Base-by-base conservation (phyloP, 2,329 filamentous ascomycete species). In the Cladosporium sp. region DNA sequence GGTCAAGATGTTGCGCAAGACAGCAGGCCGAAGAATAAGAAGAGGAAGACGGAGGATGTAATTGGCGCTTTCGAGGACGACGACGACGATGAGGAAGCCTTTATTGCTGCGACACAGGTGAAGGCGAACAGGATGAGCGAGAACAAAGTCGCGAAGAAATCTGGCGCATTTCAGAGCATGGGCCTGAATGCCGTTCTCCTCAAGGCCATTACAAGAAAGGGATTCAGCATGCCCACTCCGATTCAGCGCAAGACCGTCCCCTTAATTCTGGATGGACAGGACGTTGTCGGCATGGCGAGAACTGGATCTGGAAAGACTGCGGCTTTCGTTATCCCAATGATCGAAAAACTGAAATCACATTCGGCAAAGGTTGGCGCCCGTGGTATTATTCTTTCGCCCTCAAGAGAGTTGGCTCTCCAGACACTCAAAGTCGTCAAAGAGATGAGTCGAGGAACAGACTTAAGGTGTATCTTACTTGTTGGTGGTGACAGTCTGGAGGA, bases 241-340 rank as follows among this genome's bases (percentile, higher is more conserved):
- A 98, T 98, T 69, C 93, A 98, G 73, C 83, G 93, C 59, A 97
- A 97, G 71, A 88, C 93, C 2, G 95, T 98, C 41, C 94, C 93
- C 3, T 76, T 97, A 49, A 83, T 98, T 49, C 76, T 97, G 59
- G 87, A 94, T 54, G 82, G 86, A 48, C 88, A 90, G 70, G 93
- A 98, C 77, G 88, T 97, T n/a, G 92, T 98, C 19, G 94, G 91
- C 58, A 98, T 98, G 93, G 93, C 93, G 7, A 80, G 94, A 58
- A 98, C 94, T n/a, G 93, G 93, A 66, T 97, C 91, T 16, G 93
- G 93, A 73, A 98, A 98, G 75, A 98, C 94, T 1, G 93, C 91
- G 1, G 93, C 93, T 18, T 98, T 98, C 68, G 90, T 97, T 20
- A 94, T 98, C 57, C 93, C 93, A 38, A 95, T 98, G 92, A 90